A percentile compares a stretch with the other conserved stretches of the same genome.
These are phyloP conservation scores for Aspergillus neoniger DNA, from an alignment of 2,329 filamentous ascomycete genomes.

Conservation along the genomic window DNA sequence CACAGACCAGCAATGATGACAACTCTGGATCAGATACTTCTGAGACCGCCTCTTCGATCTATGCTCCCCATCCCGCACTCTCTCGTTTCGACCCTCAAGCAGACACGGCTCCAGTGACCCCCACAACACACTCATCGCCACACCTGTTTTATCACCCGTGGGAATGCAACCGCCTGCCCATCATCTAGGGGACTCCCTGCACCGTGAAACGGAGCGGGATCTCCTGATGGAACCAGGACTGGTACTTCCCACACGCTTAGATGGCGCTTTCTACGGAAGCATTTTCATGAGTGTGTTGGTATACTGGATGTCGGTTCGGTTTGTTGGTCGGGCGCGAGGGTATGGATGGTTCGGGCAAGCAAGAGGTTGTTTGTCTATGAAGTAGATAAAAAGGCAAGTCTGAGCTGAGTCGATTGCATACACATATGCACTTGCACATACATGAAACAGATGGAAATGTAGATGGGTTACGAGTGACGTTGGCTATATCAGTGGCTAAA, in stretches of 20 bases:
- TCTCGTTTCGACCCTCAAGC: neutral
- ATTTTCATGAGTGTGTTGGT: neutral
- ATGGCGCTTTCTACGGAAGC: neutral
- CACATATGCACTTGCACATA: neutral
- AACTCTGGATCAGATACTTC: conserved; percentile 46
- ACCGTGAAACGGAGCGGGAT: conserved; percentile 7
- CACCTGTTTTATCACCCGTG: conserved; percentile 1
- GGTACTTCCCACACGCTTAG: conserved; percentile 16
- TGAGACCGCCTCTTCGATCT: conserved; percentile 29
- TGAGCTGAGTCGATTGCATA: conserved; percentile 29
- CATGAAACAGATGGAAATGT: neutral
- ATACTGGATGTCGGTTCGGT: neutral
- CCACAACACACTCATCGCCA: conserved; percentile 4
- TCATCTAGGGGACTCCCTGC: conserved; percentile 1
- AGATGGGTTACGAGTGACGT: neutral
- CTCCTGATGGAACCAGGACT: conserved; percentile 8
- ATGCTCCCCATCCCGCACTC: conserved; percentile 4
- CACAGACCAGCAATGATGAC: conserved; percentile 42
- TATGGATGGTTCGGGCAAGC: neutral
- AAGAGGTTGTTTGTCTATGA: conserved; percentile 17
- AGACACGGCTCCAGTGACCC: neutral
- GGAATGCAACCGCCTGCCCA: conserved; percentile 20
- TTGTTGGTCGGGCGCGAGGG: neutral
- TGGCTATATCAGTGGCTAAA: neutral
- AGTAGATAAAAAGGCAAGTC: conserved; percentile 38